Conservation (phyloP, 2,329 filamentous ascomycete species). For the Trichoderma atrobrunneum region DNA sequence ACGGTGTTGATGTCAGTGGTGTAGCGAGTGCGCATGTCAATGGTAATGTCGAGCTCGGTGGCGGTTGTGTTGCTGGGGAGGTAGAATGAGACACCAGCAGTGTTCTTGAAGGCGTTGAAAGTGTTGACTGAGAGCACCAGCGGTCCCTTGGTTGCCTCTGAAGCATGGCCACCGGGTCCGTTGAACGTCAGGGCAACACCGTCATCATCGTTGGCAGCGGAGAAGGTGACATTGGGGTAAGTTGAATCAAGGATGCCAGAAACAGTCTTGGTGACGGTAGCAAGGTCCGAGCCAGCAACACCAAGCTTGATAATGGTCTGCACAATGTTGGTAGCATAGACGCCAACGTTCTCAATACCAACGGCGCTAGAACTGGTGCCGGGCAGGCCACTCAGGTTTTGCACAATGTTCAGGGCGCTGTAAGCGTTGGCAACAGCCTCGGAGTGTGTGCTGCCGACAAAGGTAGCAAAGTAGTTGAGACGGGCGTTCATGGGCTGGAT, state of each 20-base stretch:
- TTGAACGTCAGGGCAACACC: slow-evolving; percentile 21
- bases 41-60: slow-evolving; percentile 22
- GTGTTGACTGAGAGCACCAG: slow-evolving; percentile 19
- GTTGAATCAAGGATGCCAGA: slow-evolving; percentile 16
- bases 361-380: slow-evolving; percentile 19
- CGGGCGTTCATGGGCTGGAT: slow-evolving; percentile 24
- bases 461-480: slow-evolving; percentile 22
- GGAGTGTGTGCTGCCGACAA: slow-evolving; percentile 18
- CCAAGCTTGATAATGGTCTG: slow-evolving; percentile 21
- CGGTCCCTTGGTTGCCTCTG: slow-evolving; percentile 20
- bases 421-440: slow-evolving; percentile 22
- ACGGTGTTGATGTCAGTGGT: slow-evolving; percentile 19
- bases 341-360: slow-evolving; percentile 22
- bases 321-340: slow-evolving; percentile 22
- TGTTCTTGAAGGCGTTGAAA: slow-evolving; percentile 19
- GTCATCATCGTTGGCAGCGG: slow-evolving; percentile 4
- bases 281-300: slow-evolving; percentile 15
- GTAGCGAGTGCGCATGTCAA: slow-evolving; percentile 22
- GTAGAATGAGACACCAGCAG: slow-evolving; percentile 16
- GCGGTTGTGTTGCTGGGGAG: slow-evolving; percentile 21
- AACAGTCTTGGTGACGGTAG: slow-evolving; percentile 16
- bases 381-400: slow-evolving; percentile 14
- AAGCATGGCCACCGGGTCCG: slow-evolving; percentile 23
- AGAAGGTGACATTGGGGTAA: slow-evolving; percentile 20
- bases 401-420: slow-evolving; percentile 18